These are phyloP conservation scores for Yamadazyma songkhlaensis DNA, from an alignment of 1,139 yeast genomes.

Conservation along the genomic window DNA sequence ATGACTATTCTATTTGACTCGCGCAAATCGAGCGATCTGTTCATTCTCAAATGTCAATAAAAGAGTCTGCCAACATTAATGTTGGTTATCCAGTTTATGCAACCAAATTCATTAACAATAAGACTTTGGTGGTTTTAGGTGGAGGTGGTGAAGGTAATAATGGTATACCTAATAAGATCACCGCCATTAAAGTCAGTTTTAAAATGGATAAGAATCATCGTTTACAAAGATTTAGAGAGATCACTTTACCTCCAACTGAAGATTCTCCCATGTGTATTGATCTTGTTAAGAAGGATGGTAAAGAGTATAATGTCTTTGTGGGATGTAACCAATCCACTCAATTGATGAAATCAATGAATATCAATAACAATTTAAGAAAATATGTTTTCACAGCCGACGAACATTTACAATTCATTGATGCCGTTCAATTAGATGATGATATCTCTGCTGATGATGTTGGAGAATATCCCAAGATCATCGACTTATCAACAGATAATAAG, in stretches of 20 bases:
- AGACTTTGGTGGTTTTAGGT: conserved; percentile 72
- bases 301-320: conserved; percentile 47
- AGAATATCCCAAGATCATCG: conserved; percentile 59
- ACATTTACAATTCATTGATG: conserved; percentile 59
- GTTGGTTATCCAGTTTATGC: conserved; percentile 83
- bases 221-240: conserved; percentile 61
- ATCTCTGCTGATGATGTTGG: conserved; percentile 30
- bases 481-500: conserved; percentile 50
- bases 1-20: no score
- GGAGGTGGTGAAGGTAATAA: conserved; percentile 94
- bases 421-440: conserved; percentile 50
- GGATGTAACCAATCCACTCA: conserved; percentile 71
- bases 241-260: conserved; percentile 57
- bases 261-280: conserved; percentile 78
- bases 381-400: conserved; percentile 55
- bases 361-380: conserved; percentile 72
- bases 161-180: conserved; percentile 83
- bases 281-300: conserved; percentile 14
- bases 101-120: conserved; percentile 63
- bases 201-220: conserved; percentile 50
- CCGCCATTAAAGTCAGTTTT: conserved; percentile 63
- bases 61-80: conserved; percentile 43
- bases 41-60: conserved; percentile 21
- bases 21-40: background rate
- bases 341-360: conserved; percentile 53